These are phyloP conservation scores for Didymella lethalis DNA, from an alignment of 2,329 filamentous ascomycete species.

Conservation along the genomic window DNA sequence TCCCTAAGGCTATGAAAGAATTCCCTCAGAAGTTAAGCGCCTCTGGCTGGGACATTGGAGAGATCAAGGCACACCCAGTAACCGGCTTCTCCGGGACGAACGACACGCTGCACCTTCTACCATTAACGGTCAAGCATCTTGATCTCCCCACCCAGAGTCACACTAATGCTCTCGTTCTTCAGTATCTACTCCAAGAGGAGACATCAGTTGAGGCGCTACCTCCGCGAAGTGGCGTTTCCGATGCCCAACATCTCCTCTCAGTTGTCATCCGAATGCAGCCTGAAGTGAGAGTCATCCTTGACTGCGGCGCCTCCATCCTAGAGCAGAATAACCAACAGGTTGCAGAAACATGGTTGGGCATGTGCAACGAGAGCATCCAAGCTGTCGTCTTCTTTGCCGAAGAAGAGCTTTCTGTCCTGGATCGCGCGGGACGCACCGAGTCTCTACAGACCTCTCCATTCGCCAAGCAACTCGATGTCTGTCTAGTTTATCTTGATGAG, in stretches of 20 bases:
- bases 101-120: constrained; percentile 67
- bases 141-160: constrained; percentile 65
- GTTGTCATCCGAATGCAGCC: neutral
- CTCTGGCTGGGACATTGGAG: constrained; percentile 72
- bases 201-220: constrained; percentile 34
- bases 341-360: constrained; percentile 59
- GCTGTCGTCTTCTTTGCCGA: constrained; percentile 62
- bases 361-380: constrained; percentile 52
- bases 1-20: constrained; percentile 68
- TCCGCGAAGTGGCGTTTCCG: too few relatives aligned
- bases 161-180: constrained; percentile 73
- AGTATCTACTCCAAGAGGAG: constrained; percentile 61
- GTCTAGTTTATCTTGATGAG: constrained; percentile 74
- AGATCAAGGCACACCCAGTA: constrained; percentile 57
- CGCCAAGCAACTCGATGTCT: constrained; percentile 62
- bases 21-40: constrained; percentile 69
- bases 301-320: constrained; percentile 75
- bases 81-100: constrained; percentile 77
- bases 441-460: constrained; percentile 67
- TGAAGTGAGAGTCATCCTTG: constrained; percentile 67
- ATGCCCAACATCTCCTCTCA: too few relatives aligned
- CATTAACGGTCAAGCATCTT: constrained; percentile 63
- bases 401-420: constrained; percentile 64
- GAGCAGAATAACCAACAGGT: constrained; percentile 59
- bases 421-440: constrained; percentile 58